Base-by-base conservation (phyloP, 2,329 filamentous ascomycete genomes). In the Phoma herbarum region DNA sequence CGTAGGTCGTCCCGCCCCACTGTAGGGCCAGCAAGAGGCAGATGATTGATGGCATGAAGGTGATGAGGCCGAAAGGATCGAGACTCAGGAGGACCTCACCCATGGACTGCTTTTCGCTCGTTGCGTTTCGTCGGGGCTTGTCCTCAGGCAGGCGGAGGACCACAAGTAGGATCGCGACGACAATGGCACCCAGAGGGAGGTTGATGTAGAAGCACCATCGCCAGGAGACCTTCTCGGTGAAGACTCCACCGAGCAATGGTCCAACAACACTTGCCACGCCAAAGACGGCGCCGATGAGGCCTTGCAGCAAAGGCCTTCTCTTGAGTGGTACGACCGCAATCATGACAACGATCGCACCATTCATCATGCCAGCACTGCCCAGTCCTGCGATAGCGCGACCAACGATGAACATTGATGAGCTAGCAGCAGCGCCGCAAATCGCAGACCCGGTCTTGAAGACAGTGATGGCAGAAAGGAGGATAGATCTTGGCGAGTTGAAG, bases 171-270 rank as follows among this genome's bases (percentile, higher is more conserved):
- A 60, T 46, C 9, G 57, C 22, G 10, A 66, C 42, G 3, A 61
- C 51, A 14, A 66, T 41, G 1, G 35, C 64, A 18, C 68, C 63
- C 4, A 66, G 18, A 3, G 68, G 67, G 10, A 70, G 49, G 31
- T 68, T 69, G 59, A 70, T 61, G 42, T 69, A 69, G 48, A 69
- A 69, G 50, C 70, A 76, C 64, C 63, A 89, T 53, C 87, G 78
- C 88, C 88, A 90, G n/a, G 77, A 81, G 4, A 84, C 81, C 25
- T 81, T 77, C 49, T 85, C 78, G 0, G 87, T 88, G 62, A 90
- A 87, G 16, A 44, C 49, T 14, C 61, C 61, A 31, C 66, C 67
- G 35, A 70, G 52, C 22, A 63, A 31, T 5, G 63, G 64, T 12
- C 56, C 62, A 42, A 53, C 26, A 14, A 62, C 55, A 33, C 63